Conservation (phyloP, 306 rosid species). For the Dalbergia oliveri region DNA sequence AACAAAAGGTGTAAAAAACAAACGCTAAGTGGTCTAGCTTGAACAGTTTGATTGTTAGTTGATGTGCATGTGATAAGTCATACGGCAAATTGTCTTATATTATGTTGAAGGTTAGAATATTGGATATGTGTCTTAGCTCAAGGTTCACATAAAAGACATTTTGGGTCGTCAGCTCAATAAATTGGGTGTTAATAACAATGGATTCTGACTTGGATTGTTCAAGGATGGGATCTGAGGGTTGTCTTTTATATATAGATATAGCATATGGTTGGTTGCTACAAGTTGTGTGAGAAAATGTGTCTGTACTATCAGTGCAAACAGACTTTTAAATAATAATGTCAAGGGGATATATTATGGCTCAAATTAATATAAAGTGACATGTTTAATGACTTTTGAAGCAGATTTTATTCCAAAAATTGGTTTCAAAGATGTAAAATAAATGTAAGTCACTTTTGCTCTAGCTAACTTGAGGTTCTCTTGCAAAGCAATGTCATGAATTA, state of each 20-base stretch:
- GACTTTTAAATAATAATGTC: no score
- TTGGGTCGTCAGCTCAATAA: slow-evolving; percentile 33
- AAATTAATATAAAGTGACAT: not conserved
- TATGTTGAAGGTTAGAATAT: not conserved
- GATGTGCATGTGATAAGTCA: not conserved
- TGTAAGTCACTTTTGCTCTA: no score
- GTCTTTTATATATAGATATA: slow-evolving; percentile 10
- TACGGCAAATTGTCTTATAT: not conserved
- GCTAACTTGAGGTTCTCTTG: no score
- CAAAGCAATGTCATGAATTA: no score
- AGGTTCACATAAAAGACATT: slow-evolving; percentile 32
- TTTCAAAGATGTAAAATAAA: not conserved
- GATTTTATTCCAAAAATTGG: no score
- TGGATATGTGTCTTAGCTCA: slow-evolving; percentile 5
- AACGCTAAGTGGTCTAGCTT: slow-evolving; percentile 48
- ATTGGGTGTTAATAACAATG: not conserved
- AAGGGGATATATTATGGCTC: not conserved
- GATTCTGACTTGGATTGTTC: slow-evolving; percentile 31
- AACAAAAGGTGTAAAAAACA: slow-evolving; percentile 22
- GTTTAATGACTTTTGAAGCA: not conserved
- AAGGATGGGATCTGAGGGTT: not conserved
- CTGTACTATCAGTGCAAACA: not conserved
- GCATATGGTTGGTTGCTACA: not conserved
- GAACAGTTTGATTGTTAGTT: slow-evolving; percentile 8
- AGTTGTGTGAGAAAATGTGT: not conserved